Evolutionary conservation across 306 rosid genomes (phyloP).

Genomic region (Heteromeles arbutifolia): DNA sequence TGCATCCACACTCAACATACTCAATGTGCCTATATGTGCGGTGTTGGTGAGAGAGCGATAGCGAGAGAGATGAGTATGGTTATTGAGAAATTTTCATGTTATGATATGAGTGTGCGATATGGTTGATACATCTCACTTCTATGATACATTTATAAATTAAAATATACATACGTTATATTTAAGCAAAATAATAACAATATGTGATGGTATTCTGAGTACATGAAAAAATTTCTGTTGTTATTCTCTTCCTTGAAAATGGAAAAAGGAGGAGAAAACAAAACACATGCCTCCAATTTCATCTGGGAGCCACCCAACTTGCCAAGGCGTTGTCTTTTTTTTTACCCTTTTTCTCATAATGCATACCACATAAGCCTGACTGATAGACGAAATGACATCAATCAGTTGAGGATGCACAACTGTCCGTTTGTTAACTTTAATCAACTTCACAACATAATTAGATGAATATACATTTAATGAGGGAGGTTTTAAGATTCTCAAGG

Average conservation of each 20-base stretch:
- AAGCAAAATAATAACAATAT: neutral
- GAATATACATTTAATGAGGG: neutral
- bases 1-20: too few species aligned
- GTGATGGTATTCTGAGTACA: neutral
- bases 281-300: constrained; percentile 4
- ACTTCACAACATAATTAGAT: neutral
- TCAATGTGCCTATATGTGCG: constrained; percentile 1
- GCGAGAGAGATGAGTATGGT: neutral
- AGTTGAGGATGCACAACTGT: neutral
- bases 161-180: too few species aligned
- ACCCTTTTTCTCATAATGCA: neutral
- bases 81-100: neutral
- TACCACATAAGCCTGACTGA: neutral
- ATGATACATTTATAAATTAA: too few species aligned
- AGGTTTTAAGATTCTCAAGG: neutral
- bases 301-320: constrained; percentile 14
- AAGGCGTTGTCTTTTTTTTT: neutral
- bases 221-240: neutral
- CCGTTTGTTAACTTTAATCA: neutral
- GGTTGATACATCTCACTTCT: neutral
- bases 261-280: neutral
- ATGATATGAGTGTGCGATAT: too few species aligned
- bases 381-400: neutral
- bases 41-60: neutral
- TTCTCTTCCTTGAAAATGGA: neutral